phyloP scores from a whole-genome alignment of 2,329 filamentous ascomycete species.

The Beauveria scarabaeidicola region DNA sequence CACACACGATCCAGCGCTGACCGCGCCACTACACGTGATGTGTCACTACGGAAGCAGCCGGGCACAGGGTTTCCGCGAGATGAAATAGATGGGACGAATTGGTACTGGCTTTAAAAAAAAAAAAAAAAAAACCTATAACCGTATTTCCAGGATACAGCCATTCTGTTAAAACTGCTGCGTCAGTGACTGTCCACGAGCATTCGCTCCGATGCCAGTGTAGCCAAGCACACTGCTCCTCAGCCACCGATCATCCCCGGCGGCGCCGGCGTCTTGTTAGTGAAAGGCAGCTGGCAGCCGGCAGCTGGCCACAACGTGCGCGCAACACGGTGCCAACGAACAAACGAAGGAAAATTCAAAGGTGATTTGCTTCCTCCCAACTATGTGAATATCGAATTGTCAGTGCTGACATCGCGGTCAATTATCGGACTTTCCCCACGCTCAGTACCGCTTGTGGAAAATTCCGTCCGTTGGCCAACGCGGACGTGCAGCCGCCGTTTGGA shows the following conservation, averaged over 20 bases:
- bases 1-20: not conserved
- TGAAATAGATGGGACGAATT: not conserved
- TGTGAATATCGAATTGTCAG: too few relatives aligned
- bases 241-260: not conserved
- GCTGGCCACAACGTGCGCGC: not conserved
- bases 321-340: constrained; percentile 5
- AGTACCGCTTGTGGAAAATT: not conserved
- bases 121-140: not conserved
- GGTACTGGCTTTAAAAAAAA: not conserved
- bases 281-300: not conserved
- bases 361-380: not conserved
- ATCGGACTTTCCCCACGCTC: not conserved
- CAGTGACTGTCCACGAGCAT: too few relatives aligned
- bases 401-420: not conserved
- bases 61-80: not conserved
- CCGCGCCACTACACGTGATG: constrained; percentile 7
- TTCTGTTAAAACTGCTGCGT: too few relatives aligned
- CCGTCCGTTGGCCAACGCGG: not conserved
- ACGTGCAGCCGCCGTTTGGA: not conserved
- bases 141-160: not conserved
- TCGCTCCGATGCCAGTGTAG: not conserved
- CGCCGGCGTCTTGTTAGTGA: not conserved
- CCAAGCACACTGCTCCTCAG: not conserved
- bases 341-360: not conserved
- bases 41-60: not conserved